Percentiles rank a stretch among this genome's conserved stretches.
These are phyloP conservation scores for Thinopyrum elongatum DNA, from an alignment of 176 grass and related monocot genomes.

Conservation along the genomic window DNA sequence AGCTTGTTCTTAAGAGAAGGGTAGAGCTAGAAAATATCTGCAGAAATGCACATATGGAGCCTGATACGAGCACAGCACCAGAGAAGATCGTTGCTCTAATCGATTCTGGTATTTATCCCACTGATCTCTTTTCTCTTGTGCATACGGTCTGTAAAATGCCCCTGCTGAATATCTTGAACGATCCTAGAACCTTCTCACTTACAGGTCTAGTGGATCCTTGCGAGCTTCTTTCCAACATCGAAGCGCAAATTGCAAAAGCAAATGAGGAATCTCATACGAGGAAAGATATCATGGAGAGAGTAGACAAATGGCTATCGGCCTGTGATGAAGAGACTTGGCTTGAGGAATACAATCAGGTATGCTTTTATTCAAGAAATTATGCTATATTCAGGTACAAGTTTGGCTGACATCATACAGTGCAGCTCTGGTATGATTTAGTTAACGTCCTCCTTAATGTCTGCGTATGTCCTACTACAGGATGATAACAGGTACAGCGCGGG, in stretches of 20 bases:
- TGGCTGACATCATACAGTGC: conserved; percentile 10
- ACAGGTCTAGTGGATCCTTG: conserved; percentile 95
- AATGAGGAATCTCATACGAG: conserved; percentile 74
- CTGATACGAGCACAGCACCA: conserved; percentile 78
- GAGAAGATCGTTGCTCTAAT: conserved; percentile 80
- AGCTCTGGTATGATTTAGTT: not conserved
- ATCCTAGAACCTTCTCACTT: conserved; percentile 18
- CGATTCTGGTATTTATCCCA: conserved; percentile 71
- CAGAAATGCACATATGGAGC: conserved; percentile 69
- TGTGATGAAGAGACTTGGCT: conserved; percentile 98
- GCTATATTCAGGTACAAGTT: conserved; percentile 7
- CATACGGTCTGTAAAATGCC: conserved; percentile 15
- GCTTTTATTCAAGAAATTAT: conserved; percentile 15
- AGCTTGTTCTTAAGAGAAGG: conserved; percentile 93
- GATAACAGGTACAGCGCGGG: conserved; percentile 78
- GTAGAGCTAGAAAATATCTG: conserved; percentile 93
- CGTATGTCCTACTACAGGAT: conserved; percentile 49
- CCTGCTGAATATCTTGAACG: conserved; percentile 23
- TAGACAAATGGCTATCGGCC: conserved; percentile 79
- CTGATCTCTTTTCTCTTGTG: not conserved
- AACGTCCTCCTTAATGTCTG: conserved; percentile 23
- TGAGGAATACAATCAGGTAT: conserved; percentile 89
- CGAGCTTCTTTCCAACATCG: conserved; percentile 87
- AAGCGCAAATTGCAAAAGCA: conserved; percentile 71
- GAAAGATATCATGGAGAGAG: conserved; percentile 85